Evolutionary conservation across 257 asterid genomes (phyloP).

Genomic region (Gentiana dahurica): DNA sequence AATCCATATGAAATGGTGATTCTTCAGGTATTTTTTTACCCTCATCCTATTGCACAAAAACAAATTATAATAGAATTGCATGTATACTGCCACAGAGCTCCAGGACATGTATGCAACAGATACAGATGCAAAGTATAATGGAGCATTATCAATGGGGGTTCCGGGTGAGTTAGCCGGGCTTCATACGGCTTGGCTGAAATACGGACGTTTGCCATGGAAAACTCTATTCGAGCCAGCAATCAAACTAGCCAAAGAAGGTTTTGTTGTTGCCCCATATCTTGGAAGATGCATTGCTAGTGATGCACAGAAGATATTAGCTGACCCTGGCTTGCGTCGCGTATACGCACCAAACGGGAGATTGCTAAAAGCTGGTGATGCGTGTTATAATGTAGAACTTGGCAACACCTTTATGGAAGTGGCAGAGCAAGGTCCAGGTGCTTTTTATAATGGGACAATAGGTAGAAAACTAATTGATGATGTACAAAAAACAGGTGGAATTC

Average conservation of each 20-base stretch:
- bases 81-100: too few species aligned
- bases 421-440: slow-evolving; percentile 61
- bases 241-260: slow-evolving; percentile 78
- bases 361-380: slow-evolving; percentile 55
- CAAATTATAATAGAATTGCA: too few species aligned
- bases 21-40: too few species aligned
- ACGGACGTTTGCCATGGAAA: slow-evolving; percentile 75
- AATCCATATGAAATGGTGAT: too few species aligned
- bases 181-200: slow-evolving; percentile 58
- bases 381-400: slow-evolving; percentile 78
- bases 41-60: too few species aligned
- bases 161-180: slow-evolving; percentile 97
- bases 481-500: slow-evolving; percentile 61
- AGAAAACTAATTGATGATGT: slow-evolving; percentile 55
- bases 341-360: slow-evolving; percentile 65
- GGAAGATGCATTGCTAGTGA: slow-evolving; percentile 23
- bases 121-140: slow-evolving; percentile 30
- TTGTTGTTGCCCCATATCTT: slow-evolving; percentile 45
- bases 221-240: slow-evolving; percentile 59
- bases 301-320: slow-evolving; percentile 27
- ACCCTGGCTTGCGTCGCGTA: slow-evolving; percentile 53
- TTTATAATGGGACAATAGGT: slow-evolving; percentile 69
- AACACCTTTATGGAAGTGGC: slow-evolving; percentile 55
- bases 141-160: slow-evolving; percentile 74
- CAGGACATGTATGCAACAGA: slow-evolving; percentile 75